These are phyloP conservation scores for Cercospora nicotianae DNA, from an alignment of 2,329 filamentous ascomycete species.

Conservation along the genomic window DNA sequence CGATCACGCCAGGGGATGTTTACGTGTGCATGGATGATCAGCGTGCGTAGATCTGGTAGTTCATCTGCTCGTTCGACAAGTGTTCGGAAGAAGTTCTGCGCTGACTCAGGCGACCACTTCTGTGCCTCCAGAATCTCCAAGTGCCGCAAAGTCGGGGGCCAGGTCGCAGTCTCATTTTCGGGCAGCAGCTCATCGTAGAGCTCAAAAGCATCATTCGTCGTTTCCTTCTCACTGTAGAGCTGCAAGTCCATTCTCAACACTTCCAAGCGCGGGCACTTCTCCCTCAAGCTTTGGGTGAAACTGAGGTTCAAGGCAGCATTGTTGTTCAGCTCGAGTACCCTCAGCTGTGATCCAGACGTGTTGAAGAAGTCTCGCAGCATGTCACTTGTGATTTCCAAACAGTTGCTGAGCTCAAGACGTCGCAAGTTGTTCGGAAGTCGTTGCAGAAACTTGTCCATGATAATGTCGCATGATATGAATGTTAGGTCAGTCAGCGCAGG, in stretches of 20 bases:
- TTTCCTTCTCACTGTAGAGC: conserved; percentile 70
- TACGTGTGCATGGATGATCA: conserved; percentile 75
- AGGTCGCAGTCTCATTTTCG: conserved; percentile 67
- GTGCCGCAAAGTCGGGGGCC: conserved; percentile 70
- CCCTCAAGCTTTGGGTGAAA: conserved; percentile 68
- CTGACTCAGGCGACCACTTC: conserved; percentile 67
- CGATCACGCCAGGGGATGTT: conserved; percentile 78
- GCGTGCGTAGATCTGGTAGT: conserved; percentile 65
- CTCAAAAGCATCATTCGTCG: conserved; percentile 70
- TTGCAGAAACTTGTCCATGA: conserved; percentile 67
- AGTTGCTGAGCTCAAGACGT: conserved; percentile 74
- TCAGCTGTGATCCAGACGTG: conserved; percentile 66
- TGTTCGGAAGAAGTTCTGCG: conserved; percentile 76
- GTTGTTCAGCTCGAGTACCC: conserved; percentile 69
- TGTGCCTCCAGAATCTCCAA: conserved; percentile 77
- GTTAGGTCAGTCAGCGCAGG: conserved; percentile 65
- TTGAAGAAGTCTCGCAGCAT: conserved; percentile 65
- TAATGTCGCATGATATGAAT: conserved; percentile 72
- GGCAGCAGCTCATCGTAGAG: conserved; percentile 68
- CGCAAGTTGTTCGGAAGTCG: conserved; percentile 66
- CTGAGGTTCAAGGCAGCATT: conserved; percentile 75
- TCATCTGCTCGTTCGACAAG: conserved; percentile 69
- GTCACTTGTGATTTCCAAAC: conserved; percentile 69
- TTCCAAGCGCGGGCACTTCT: conserved; percentile 68
- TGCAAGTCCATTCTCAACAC: conserved; percentile 74